These are phyloP conservation scores for Aspergillus viridinutans DNA, from an alignment of 2,329 filamentous ascomycete genomes.

Conservation along the genomic window DNA sequence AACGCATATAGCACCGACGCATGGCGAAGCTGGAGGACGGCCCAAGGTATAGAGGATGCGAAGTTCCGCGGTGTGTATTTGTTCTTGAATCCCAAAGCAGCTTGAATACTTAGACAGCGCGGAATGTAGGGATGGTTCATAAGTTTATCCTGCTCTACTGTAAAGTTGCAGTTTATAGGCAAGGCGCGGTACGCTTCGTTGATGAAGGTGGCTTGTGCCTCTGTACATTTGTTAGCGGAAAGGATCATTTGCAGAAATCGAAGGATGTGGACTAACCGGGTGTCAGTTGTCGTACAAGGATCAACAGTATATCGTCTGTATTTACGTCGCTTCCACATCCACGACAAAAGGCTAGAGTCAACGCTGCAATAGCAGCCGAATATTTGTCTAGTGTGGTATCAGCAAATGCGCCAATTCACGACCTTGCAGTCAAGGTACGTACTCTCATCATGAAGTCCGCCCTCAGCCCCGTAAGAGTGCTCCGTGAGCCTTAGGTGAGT, in stretches of 20 bases:
- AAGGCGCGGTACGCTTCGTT: conserved; percentile 65
- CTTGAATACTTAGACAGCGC: conserved; percentile 72
- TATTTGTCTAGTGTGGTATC: conserved; percentile 30
- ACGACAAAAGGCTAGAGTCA: conserved; percentile 53
- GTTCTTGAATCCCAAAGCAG: conserved; percentile 69
- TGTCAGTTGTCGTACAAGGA: conserved; percentile 52
- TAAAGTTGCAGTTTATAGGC: conserved; percentile 74
- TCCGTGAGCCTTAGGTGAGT: conserved; percentile 37
- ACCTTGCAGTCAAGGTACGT: conserved; percentile 10
- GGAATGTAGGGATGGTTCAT: conserved; percentile 70
- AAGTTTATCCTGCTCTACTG: conserved; percentile 70
- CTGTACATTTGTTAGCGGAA: conserved; percentile 34
- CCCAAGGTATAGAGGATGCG: conserved; percentile 68
- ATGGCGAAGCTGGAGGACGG: conserved; percentile 70
- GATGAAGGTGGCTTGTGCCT: conserved; percentile 60
- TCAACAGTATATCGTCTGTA: conserved; percentile 68
- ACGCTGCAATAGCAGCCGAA: conserved; percentile 55
- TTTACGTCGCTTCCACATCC: conserved; percentile 47
- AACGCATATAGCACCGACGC: conserved; percentile 59
- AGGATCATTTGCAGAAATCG: conserved; percentile 27
- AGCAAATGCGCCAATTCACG: not conserved
- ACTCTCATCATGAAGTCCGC: conserved; percentile 37
- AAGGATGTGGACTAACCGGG: conserved; percentile 37
- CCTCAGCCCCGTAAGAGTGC: conserved; percentile 36
- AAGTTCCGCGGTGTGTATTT: conserved; percentile 60